These are phyloP conservation scores for Fonsecaea pugnacius DNA, from an alignment of 2,329 filamentous ascomycete genomes.

Conservation along the genomic window DNA sequence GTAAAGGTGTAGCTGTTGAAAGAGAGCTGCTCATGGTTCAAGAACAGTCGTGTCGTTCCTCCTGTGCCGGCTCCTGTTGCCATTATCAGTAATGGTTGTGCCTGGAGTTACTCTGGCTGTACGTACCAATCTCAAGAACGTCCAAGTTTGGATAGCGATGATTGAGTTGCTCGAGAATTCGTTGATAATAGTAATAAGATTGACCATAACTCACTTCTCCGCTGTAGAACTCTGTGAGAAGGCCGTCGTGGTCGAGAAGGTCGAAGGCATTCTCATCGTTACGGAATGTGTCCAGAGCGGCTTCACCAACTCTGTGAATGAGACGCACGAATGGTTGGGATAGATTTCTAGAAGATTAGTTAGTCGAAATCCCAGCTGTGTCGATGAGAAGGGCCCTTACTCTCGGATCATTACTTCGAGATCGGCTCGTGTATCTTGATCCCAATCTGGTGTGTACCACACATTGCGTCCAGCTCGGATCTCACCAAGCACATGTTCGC, in stretches of 20 bases:
- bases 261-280: constrained; percentile 11
- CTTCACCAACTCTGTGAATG: constrained; percentile 5
- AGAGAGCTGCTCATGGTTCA: constrained; percentile 37
- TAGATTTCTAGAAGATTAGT: constrained; percentile 14
- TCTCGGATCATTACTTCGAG: constrained; percentile 6
- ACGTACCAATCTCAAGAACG: constrained; percentile 35
- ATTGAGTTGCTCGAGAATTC: constrained; percentile 6
- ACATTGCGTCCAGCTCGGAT: neutral
- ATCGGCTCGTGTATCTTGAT: neutral
- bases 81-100: constrained; percentile 10
- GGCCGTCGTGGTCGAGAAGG: constrained; percentile 12
- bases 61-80: constrained; percentile 41
- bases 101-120: constrained; percentile 25
- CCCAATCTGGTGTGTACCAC: neutral
- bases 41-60: constrained; percentile 33
- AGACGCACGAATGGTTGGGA: constrained; percentile 8
- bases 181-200: constrained; percentile 11
- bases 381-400: constrained; percentile 8
- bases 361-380: neutral
- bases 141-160: constrained; percentile 35
- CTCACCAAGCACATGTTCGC: constrained; percentile 2
- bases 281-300: constrained; percentile 3
- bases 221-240: constrained; percentile 4
- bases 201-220: constrained; percentile 7
- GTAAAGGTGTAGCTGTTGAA: constrained; percentile 33